phyloP scores from a whole-genome alignment of 2,329 filamentous ascomycete species.

The Penicillium sp. region DNA sequence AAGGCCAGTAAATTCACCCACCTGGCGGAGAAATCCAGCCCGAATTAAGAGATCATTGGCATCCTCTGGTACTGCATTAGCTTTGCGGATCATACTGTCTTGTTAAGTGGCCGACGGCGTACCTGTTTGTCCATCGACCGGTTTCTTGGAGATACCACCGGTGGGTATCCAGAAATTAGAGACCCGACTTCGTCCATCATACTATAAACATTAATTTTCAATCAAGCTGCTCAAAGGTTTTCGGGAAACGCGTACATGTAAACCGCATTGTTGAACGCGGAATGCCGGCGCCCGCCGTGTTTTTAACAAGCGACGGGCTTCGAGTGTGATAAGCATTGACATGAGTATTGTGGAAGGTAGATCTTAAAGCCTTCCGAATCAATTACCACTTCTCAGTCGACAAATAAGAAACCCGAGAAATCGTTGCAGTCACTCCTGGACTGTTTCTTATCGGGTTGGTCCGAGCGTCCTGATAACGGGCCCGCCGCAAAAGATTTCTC shows the following conservation, averaged over 20 bases:
- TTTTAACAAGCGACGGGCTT: constrained; percentile 24
- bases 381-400: not conserved
- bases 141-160: constrained; percentile 61
- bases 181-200: constrained; percentile 60
- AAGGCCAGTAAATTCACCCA: constrained; percentile 32
- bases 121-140: constrained; percentile 51
- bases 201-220: constrained; percentile 36
- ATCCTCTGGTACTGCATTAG: constrained; percentile 46
- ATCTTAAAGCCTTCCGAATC: not conserved
- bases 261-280: constrained; percentile 31
- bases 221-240: not conserved
- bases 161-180: constrained; percentile 80
- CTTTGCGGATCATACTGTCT: constrained; percentile 35
- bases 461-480: constrained; percentile 26
- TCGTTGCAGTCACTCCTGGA: constrained; percentile 11
- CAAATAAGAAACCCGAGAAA: constrained; percentile 10
- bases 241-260: constrained; percentile 36
- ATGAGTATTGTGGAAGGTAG: not conserved
- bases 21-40: constrained; percentile 73
- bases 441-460: constrained; percentile 25
- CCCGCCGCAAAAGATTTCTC: constrained; percentile 30
- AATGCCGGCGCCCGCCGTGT: constrained; percentile 7
- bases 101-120: not conserved
- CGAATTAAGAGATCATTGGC: constrained; percentile 67
- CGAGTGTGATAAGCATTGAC: not conserved